Conservation (phyloP, 2,329 filamentous ascomycete species). For the Raffaelea deltoideospora region DNA sequence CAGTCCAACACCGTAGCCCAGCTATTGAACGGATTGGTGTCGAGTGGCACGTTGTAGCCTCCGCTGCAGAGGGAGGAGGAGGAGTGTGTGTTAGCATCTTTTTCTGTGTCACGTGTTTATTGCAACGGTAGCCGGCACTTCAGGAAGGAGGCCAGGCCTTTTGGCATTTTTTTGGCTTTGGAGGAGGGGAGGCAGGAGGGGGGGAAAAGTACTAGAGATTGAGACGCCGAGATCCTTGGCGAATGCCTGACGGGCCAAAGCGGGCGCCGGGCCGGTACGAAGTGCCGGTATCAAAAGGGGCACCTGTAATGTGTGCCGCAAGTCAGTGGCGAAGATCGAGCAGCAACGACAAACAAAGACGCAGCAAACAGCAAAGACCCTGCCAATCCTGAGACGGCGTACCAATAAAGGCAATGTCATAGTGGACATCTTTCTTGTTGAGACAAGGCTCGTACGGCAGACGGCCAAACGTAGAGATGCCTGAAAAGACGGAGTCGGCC, state of each 20-base stretch:
- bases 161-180: too few relatives aligned
- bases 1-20: constrained; percentile 73
- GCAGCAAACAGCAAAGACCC: constrained; percentile 8
- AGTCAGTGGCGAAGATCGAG: neutral
- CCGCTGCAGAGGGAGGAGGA: constrained; percentile 39
- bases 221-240: constrained; percentile 71
- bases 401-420: constrained; percentile 79
- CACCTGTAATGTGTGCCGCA: constrained; percentile 38
- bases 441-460: constrained; percentile 67
- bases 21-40: constrained; percentile 65
- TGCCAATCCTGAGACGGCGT: too few relatives aligned
- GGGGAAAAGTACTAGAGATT: constrained; percentile 93
- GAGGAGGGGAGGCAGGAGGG: too few relatives aligned
- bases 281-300: constrained; percentile 75
- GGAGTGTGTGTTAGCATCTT: constrained; percentile 13
- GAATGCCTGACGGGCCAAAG: constrained; percentile 72
- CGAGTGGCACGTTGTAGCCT: constrained; percentile 72
- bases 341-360: neutral
- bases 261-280: constrained; percentile 73
- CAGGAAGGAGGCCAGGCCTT: too few relatives aligned
- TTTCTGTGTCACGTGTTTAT: constrained; percentile 19
- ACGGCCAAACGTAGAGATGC: constrained; percentile 73
- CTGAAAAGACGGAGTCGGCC: constrained; percentile 80
- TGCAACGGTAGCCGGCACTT: too few relatives aligned
- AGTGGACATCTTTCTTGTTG: constrained; percentile 51